Conservation (phyloP, 345 rosid species). For the Mallotus nudiflorus region DNA sequence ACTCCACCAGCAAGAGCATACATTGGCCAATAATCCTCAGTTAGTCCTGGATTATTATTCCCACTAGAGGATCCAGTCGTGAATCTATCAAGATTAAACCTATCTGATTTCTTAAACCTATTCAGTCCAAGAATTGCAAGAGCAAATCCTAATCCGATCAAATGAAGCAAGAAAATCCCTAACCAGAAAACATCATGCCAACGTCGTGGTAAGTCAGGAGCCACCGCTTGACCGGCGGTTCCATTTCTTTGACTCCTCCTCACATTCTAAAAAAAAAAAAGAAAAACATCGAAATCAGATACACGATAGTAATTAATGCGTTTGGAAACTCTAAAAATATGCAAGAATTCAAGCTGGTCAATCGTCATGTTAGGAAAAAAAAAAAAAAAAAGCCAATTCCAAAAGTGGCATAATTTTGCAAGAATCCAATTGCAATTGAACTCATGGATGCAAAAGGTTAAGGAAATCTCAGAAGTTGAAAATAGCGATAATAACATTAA, state of each 20-base stretch:
- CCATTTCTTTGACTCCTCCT: constrained; percentile 61
- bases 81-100: constrained; percentile 70
- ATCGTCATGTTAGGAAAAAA: too few species aligned
- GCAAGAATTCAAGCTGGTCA: too few species aligned
- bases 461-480: too few species aligned
- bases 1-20: constrained; percentile 81
- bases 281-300: neutral
- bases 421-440: neutral
- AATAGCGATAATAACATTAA: too few species aligned
- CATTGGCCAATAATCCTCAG: constrained; percentile 91
- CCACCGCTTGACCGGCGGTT: constrained; percentile 45
- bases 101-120: constrained; percentile 67
- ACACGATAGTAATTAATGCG: too few species aligned
- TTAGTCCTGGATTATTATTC: constrained; percentile 48
- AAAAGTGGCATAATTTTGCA: too few species aligned
- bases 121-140: constrained; percentile 69
- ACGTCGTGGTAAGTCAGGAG: constrained; percentile 48
- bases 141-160: constrained; percentile 58
- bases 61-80: constrained; percentile 43
- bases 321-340: too few species aligned
- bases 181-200: constrained; percentile 97
- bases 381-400: neutral
- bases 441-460: too few species aligned
- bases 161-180: constrained; percentile 67
- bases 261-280: constrained; percentile 41